Conservation (phyloP, 2,329 filamentous ascomycete genomes). For the Scytalidium lignicola region DNA sequence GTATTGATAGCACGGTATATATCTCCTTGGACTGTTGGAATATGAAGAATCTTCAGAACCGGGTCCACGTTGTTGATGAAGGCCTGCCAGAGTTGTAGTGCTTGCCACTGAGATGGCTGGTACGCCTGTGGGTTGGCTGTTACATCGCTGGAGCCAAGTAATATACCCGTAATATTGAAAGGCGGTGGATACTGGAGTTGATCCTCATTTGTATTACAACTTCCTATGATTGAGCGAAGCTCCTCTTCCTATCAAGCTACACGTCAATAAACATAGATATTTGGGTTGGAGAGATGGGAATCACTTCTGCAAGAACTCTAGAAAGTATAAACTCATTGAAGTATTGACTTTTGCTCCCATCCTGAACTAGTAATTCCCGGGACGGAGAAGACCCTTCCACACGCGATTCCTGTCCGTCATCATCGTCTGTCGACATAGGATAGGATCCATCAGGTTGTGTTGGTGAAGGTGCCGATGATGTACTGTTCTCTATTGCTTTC, state of each 20-base stretch:
- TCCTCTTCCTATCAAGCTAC: conserved; percentile 1
- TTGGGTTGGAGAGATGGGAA: not conserved
- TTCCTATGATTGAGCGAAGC: not conserved
- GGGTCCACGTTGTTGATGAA: conserved; percentile 69
- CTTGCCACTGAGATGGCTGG: conserved; percentile 1
- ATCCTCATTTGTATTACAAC: not conserved
- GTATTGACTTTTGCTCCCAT: not conserved
- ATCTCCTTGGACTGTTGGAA: conserved; percentile 56
- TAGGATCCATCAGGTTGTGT: not conserved
- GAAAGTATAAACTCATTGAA: conserved; percentile 1
- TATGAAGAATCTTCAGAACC: conserved; percentile 63
- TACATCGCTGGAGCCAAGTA: not conserved
- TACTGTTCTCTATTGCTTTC: not conserved
- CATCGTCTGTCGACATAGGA: not conserved
- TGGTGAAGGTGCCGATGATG: not conserved
- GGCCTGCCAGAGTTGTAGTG: conserved; percentile 51
- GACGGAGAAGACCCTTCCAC: not conserved
- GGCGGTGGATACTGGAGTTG: not conserved
- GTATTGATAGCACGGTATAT: conserved; percentile 53
- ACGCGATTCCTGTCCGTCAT: not conserved
- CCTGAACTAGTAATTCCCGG: not conserved
- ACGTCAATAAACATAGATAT: not conserved
- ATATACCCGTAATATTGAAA: not conserved
- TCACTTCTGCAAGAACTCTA: conserved; percentile 1
- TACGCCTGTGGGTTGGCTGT: not conserved